Base-by-base conservation (phyloP, 768 basidiomycete genomes). In the Lactifluus rugatus region DNA sequence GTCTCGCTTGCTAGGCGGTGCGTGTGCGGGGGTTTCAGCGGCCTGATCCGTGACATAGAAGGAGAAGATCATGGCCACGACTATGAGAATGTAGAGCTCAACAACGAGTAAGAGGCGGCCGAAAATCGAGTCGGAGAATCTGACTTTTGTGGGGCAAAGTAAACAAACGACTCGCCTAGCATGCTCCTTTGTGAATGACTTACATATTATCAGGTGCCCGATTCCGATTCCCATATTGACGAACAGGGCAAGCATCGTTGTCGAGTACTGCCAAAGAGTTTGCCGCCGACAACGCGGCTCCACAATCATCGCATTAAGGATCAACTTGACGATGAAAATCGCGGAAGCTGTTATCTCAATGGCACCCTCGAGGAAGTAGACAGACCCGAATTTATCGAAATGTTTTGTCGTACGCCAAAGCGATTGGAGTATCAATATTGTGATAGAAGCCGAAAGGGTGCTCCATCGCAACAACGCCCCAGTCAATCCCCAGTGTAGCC, bases 21-120 rank as follows among this genome's bases (percentile, higher is more conserved):
- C 1, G n/a, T 2, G 14, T 21, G 32, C 26, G 21, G 39, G 28
- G 14, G 13, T 13, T 14, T 32, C 14, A 10, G 42, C 8, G 2
- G 21, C 13, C 5, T 31, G 17, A 4, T 45, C 51, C 44, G 21
- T 23, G 34, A 64, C 52, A 54, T 68, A 68, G 65, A 79, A 73
- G n/a, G 76, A 70, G 34, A 70, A 64, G 51, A 84, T 72, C 59
- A 85, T 77, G 58, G 76, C 70, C 66, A 77, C 80, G n/a, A 87
- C 68, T 56, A 85, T 73, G 45, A 84, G 69, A 44, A 82, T 74
- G 65, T 83, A 90, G 23, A 83, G 63, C 65, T 85, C 83, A 34
- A 82, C 69, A 14, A 81, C 83, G 63, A 82, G 73, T 51, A 81
- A 68, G 63, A 89, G 80, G 47, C 84, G 81, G n/a, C 87, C 88